A percentile compares a stretch with the other conserved stretches of the same genome.
Evolutionary conservation across 1,139 yeast species (phyloP).

Genomic region (Diutina scorzettiae): DNA sequence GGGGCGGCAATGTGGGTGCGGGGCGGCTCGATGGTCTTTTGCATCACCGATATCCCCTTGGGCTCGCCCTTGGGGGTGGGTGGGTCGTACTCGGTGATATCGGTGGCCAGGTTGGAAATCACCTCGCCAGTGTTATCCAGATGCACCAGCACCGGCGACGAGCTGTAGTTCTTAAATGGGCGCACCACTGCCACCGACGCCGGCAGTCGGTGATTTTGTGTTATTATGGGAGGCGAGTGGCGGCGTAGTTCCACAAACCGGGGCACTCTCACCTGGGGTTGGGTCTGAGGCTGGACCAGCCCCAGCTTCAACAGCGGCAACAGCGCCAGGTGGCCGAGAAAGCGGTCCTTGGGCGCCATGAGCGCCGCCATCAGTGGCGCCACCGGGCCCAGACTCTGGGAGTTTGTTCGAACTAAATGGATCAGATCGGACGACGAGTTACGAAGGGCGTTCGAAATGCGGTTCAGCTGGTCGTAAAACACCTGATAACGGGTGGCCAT

Average conservation of each 20-base stretch:
- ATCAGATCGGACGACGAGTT: conserved; percentile 2
- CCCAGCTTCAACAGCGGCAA: conserved; percentile 5
- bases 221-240: conserved; percentile 3
- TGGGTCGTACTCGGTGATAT: conserved; percentile 6
- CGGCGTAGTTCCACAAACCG: conserved; percentile 4
- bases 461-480: conserved; percentile 5
- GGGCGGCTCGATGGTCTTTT: background rate
- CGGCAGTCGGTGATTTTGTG: background rate
- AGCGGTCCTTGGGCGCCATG: conserved; percentile 4
- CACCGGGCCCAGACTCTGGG: background rate
- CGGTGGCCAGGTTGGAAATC: conserved; percentile 6
- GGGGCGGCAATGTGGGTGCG: background rate
- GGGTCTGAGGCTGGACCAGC: conserved; percentile 5
- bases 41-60: background rate
- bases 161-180: background rate
- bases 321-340: conserved; percentile 6
- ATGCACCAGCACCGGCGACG: conserved; percentile 5
- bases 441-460: conserved; percentile 4
- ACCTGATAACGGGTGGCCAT: conserved; percentile 1
- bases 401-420: conserved; percentile 3
- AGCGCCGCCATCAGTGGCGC: conserved; percentile 5
- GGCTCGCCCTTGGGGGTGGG: conserved; percentile 1
- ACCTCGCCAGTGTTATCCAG: conserved; percentile 6
- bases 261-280: background rate
- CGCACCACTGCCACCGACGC: background rate